These are phyloP conservation scores for Alternaria sp. DNA, from an alignment of 2,329 filamentous ascomycete genomes.

Conservation along the genomic window DNA sequence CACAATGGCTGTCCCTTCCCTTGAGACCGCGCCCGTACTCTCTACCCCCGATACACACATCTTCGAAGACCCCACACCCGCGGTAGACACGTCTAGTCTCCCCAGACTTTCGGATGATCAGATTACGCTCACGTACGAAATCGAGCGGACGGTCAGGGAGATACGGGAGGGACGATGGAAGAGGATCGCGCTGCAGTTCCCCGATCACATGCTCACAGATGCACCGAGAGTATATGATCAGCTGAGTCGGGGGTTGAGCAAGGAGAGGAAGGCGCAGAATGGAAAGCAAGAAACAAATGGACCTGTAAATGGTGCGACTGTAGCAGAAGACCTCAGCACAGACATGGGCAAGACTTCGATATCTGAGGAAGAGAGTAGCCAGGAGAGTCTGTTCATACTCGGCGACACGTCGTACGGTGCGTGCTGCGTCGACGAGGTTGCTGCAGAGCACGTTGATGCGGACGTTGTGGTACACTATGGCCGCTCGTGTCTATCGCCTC, in stretches of 20 bases:
- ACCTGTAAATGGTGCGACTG: constrained; percentile 9
- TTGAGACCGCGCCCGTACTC: constrained; percentile 61
- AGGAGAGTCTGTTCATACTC: constrained; percentile 76
- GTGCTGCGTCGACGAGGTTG: constrained; percentile 96
- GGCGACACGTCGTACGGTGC: constrained; percentile 97
- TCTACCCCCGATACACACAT: constrained; percentile 70
- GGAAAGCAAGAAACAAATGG: constrained; percentile 8
- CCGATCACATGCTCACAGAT: constrained; percentile 89
- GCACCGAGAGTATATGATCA: constrained; percentile 79
- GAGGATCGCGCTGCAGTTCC: constrained; percentile 91
- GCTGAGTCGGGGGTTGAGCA: constrained; percentile 63
- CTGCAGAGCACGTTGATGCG: constrained; percentile 90
- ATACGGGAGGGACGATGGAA: constrained; percentile 76
- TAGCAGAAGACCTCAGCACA: constrained; percentile 26
- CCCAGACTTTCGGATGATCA: constrained; percentile 69
- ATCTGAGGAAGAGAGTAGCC: constrained; percentile 17
- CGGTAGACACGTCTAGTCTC: constrained; percentile 47
- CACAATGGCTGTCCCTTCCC: constrained; percentile 40
- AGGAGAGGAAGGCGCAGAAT: constrained; percentile 25
- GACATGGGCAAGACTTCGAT: constrained; percentile 25
- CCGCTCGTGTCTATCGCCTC: constrained; percentile 88
- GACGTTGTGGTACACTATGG: constrained; percentile 96
- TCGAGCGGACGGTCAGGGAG: constrained; percentile 78
- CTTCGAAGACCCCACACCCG: constrained; percentile 62
- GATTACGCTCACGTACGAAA: constrained; percentile 81